Conservation (phyloP, 192 early-diverging fungal genomes). For the Cladochytrium replicatum region DNA sequence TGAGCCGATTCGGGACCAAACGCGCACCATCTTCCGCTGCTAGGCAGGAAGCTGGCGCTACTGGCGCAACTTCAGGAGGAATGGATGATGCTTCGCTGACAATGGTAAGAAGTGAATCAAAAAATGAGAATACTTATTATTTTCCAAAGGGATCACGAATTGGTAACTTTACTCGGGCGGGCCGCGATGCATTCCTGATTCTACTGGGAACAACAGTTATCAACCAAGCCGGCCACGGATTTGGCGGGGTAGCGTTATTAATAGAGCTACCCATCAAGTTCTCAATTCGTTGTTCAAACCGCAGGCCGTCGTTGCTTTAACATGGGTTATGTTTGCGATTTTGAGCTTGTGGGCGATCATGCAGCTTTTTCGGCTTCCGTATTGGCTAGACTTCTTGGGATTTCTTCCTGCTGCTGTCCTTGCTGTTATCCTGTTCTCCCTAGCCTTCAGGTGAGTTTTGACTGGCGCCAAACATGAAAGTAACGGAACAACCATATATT, state of each 20-base stretch:
- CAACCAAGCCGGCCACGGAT: conserved; percentile 15
- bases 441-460: too few relatives aligned
- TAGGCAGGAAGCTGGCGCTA: too few relatives aligned
- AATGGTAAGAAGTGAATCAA: too few relatives aligned
- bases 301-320: conserved; percentile 6
- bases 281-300: background rate
- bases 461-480: too few relatives aligned
- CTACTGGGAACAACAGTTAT: conserved; percentile 13
- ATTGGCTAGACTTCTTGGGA: conserved; percentile 12
- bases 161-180: conserved; percentile 17
- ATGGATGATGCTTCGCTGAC: too few relatives aligned
- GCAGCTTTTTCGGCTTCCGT: conserved; percentile 1
- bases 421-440: conserved; percentile 8
- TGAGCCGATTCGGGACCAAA: too few relatives aligned
- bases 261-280: background rate
- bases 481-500: too few relatives aligned
- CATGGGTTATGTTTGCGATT: conserved; percentile 9
- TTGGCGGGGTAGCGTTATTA: background rate
- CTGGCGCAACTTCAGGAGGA: too few relatives aligned
- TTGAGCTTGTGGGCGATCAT: conserved; percentile 7
- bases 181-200: conserved; percentile 20
- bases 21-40: too few relatives aligned
- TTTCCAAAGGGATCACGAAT: too few relatives aligned
- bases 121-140: too few relatives aligned
- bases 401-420: conserved; percentile 4